Conservation (phyloP, 164 flowering plant species). For the Vitis riparia region DNA sequence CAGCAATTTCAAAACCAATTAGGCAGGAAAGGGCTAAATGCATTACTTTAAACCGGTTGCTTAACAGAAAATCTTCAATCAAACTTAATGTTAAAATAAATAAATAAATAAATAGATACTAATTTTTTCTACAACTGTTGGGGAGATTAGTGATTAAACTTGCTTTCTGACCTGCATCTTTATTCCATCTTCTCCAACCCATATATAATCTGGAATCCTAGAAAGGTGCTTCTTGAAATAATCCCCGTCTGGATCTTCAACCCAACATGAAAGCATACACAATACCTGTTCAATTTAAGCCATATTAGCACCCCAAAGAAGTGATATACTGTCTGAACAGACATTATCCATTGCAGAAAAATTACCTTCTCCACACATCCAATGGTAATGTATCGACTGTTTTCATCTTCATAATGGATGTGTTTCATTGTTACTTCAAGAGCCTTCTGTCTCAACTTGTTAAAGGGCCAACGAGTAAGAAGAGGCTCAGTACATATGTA, state of each 20-base stretch:
- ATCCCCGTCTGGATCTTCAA: constrained; percentile 47
- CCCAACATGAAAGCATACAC: constrained; percentile 64
- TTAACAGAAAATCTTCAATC: constrained; percentile 24
- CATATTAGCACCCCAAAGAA: background rate
- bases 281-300: constrained; percentile 19
- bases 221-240: constrained; percentile 51
- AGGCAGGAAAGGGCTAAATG: background rate
- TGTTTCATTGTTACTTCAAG: constrained; percentile 35
- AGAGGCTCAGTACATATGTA: constrained; percentile 34
- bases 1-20: constrained; percentile 20
- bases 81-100: constrained; percentile 8
- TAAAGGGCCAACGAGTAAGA: constrained; percentile 41
- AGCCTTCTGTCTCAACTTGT: constrained; percentile 41
- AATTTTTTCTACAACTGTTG: no score
- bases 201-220: constrained; percentile 49
- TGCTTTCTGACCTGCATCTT: constrained; percentile 33
- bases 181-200: constrained; percentile 62
- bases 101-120: background rate
- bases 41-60: no score
- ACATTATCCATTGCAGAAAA: no score
- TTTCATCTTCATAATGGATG: constrained; percentile 49
- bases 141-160: no score
- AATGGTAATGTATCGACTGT: constrained; percentile 45
- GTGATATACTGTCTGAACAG: background rate
- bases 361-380: constrained; percentile 40